A percentile compares a stretch with the other conserved stretches of the same genome.
Conservation (phyloP, 75 land plant genomes). For the Larix kaempferi region DNA sequence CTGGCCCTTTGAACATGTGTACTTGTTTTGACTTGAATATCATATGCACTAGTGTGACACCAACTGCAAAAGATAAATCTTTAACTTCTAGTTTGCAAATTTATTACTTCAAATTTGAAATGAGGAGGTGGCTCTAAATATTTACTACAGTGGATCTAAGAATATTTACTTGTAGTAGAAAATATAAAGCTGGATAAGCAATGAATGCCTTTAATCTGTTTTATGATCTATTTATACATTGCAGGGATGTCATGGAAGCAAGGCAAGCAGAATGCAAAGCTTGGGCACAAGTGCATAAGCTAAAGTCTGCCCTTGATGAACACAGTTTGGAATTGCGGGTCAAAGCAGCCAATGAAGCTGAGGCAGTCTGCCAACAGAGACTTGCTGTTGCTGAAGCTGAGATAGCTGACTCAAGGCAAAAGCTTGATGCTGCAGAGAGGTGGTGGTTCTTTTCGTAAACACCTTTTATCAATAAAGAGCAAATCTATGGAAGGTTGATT, state of each 20-base stretch:
- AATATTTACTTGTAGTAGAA: too few relatives aligned
- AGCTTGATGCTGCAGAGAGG: slow-evolving; percentile 78
- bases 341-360: slow-evolving; percentile 94
- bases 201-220: not conserved
- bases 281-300: slow-evolving; percentile 78
- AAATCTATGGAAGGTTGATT: not conserved
- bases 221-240: not conserved
- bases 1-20: not conserved
- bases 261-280: slow-evolving; percentile 82
- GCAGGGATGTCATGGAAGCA: slow-evolving; percentile 71
- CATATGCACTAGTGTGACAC: not conserved
- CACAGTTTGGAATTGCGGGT: slow-evolving; percentile 83
- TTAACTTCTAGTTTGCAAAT: not conserved
- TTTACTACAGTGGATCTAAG: too few relatives aligned
- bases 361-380: slow-evolving; percentile 90
- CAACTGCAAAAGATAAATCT: not conserved
- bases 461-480: not conserved
- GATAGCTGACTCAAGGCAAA: slow-evolving; percentile 79
- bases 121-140: too few relatives aligned
- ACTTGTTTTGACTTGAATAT: not conserved
- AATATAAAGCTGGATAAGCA: too few relatives aligned
- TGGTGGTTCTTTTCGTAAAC: slow-evolving; percentile 14
- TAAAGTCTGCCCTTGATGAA: slow-evolving; percentile 88
- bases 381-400: slow-evolving; percentile 93
- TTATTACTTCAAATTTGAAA: not conserved